These are phyloP conservation scores for Pulveroboletus sp. DNA, from an alignment of 768 basidiomycete species.

Conservation along the genomic window DNA sequence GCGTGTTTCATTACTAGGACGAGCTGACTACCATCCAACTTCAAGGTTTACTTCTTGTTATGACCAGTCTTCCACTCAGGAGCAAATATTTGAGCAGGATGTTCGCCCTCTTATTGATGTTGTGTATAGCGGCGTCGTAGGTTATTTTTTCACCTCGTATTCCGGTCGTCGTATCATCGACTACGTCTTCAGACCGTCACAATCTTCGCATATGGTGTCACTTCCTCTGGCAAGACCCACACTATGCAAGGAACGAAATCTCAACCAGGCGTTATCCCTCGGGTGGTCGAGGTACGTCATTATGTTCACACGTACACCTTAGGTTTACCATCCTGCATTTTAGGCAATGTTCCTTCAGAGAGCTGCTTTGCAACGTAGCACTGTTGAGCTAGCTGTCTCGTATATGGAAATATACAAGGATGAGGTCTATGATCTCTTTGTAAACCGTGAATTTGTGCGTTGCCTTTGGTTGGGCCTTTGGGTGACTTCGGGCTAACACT, in stretches of 20 bases:
- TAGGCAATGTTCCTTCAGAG: slow-evolving; percentile 58
- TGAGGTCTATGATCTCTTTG: slow-evolving; percentile 84
- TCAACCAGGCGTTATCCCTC: slow-evolving; percentile 82
- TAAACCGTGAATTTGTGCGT: slow-evolving; percentile 61
- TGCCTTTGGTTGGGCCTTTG: neutral
- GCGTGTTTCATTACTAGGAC: neutral
- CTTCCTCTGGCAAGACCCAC: slow-evolving; percentile 87
- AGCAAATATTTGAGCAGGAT: slow-evolving; percentile 72
- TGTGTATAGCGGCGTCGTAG: slow-evolving; percentile 69
- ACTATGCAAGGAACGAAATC: slow-evolving; percentile 81
- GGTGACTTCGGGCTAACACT: neutral
- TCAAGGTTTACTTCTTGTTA: slow-evolving; percentile 72
- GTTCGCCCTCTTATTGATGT: slow-evolving; percentile 75
- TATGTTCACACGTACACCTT: neutral
- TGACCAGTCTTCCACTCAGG: slow-evolving; percentile 63
- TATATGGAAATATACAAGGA: slow-evolving; percentile 94
- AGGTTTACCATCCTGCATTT: neutral
- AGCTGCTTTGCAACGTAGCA: slow-evolving; percentile 33
- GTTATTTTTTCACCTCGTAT: slow-evolving; percentile 20
- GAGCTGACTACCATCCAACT: slow-evolving; percentile 1
- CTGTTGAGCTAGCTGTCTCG: slow-evolving; percentile 51
- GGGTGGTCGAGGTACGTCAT: slow-evolving; percentile 60
- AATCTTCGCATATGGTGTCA: slow-evolving; percentile 88
- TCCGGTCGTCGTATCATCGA: neutral
- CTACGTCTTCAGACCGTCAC: slow-evolving; percentile 59